Conservation (phyloP, 495 filamentous ascomycete species). For the Aspergillus bridgeri region DNA sequence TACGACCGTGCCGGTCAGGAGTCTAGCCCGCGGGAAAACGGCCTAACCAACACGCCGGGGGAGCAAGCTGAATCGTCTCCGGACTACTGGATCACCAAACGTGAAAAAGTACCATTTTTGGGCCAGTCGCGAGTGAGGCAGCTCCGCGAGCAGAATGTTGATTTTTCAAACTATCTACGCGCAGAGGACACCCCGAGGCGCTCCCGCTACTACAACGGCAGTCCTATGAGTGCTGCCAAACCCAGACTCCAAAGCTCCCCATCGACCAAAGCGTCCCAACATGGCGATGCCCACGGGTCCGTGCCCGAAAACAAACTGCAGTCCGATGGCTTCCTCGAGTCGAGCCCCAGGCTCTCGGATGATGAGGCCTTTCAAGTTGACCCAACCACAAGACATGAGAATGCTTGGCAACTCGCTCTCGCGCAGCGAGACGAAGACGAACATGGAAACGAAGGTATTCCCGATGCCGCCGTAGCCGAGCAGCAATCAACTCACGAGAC, state of each 20-base stretch:
- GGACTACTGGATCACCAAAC: slow-evolving; percentile 27
- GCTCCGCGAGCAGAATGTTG: slow-evolving; percentile 40
- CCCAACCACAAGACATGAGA: slow-evolving; percentile 23
- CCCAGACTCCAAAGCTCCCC: slow-evolving; percentile 16
- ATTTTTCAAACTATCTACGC: slow-evolving; percentile 33
- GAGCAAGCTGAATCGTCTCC: slow-evolving; percentile 27
- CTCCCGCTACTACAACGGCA: slow-evolving; percentile 40
- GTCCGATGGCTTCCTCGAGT: slow-evolving; percentile 15
- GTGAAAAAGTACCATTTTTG: slow-evolving; percentile 25
- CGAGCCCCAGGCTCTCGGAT: slow-evolving; percentile 26
- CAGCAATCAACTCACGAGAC: slow-evolving; percentile 16
- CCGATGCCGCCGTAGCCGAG: slow-evolving; percentile 17
- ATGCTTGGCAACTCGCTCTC: slow-evolving; percentile 12
- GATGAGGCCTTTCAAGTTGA: slow-evolving; percentile 25
- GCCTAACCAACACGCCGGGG: slow-evolving; percentile 11
- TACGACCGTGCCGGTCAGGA: slow-evolving; percentile 5
- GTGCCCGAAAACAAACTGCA: slow-evolving; percentile 8
- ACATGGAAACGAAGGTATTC: slow-evolving; percentile 15
- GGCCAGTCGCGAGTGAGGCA: slow-evolving; percentile 36
- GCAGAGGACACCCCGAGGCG: slow-evolving; percentile 42
- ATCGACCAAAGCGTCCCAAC: slow-evolving; percentile 10
- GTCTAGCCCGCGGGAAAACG: slow-evolving; percentile 16
- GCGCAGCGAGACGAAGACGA: slow-evolving; percentile 16
- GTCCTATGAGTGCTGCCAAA: slow-evolving; percentile 25
- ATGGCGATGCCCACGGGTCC: slow-evolving; percentile 6